These are phyloP conservation scores for Fusarium phyllophilum DNA, from an alignment of 2,329 filamentous ascomycete species.

Conservation along the genomic window DNA sequence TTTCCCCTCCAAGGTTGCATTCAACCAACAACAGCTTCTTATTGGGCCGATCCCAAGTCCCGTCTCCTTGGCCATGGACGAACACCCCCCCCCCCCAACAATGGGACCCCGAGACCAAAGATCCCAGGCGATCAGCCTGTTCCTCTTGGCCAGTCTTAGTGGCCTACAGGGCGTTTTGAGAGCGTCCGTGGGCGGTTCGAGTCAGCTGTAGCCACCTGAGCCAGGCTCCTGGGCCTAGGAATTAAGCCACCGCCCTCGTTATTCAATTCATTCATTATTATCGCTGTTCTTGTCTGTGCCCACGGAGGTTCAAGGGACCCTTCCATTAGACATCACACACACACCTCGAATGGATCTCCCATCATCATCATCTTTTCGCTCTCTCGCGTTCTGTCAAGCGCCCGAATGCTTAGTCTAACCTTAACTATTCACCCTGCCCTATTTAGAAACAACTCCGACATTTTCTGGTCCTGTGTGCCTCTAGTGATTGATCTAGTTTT, in stretches of 20 bases:
- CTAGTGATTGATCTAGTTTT: neutral
- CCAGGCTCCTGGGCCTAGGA: conserved; percentile 44
- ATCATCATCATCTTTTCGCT: conserved; percentile 13
- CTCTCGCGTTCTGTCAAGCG: conserved; percentile 11
- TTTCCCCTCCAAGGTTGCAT: neutral
- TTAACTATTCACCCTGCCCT: neutral
- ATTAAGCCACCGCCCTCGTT: conserved; percentile 19
- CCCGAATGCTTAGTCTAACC: conserved; percentile 18
- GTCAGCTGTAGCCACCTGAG: conserved; percentile 41
- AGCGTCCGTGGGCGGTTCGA: conserved; percentile 36
- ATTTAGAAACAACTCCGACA: conserved; percentile 15
- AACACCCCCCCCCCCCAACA: conserved; percentile 25
- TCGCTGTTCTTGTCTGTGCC: conserved; percentile 6
- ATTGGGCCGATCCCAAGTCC: conserved; percentile 31
- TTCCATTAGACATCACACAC: neutral
- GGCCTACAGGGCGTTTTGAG: conserved; percentile 15
- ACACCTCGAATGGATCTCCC: conserved; percentile 12
- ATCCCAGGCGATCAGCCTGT: conserved; percentile 15
- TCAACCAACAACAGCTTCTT: conserved; percentile 9
- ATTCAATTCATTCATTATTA: neutral
- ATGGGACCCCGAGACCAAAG: conserved; percentile 14
- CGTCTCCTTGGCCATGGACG: conserved; percentile 41
- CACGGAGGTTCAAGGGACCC: neutral
- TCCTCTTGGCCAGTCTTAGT: conserved; percentile 17
- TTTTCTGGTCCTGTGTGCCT: neutral